Percentiles rank a stretch among this genome's conserved stretches.
These are phyloP conservation scores for Globisporangium middletonii DNA, from an alignment of 352 stramenopile species.

Conservation along the genomic window DNA sequence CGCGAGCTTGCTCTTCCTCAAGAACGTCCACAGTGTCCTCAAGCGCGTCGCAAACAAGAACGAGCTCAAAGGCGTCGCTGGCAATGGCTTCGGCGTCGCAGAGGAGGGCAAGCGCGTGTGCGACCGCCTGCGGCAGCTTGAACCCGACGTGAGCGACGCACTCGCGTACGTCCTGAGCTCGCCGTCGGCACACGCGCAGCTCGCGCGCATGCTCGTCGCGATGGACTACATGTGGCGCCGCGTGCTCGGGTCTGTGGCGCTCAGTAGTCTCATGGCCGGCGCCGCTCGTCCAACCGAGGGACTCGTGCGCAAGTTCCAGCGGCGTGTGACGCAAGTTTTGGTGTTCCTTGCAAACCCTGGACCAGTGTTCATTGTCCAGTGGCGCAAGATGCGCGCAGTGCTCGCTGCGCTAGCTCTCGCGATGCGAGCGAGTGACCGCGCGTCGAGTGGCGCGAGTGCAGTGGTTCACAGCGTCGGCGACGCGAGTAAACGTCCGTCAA, in stretches of 20 bases:
- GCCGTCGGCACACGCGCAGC: slow-evolving; percentile 13
- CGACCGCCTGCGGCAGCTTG: slow-evolving; percentile 18
- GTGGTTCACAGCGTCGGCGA: not conserved
- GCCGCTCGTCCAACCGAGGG: slow-evolving; percentile 13
- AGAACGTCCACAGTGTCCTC: slow-evolving; percentile 35
- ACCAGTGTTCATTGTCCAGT: slow-evolving; percentile 11
- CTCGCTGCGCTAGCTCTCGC: not conserved
- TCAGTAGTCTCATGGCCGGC: slow-evolving; percentile 26
- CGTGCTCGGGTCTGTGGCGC: slow-evolving; percentile 16
- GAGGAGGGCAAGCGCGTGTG: slow-evolving; percentile 26
- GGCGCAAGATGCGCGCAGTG: slow-evolving; percentile 11
- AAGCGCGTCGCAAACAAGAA: slow-evolving; percentile 37
- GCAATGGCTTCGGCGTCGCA: slow-evolving; percentile 26
- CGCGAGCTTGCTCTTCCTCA: slow-evolving; percentile 28
- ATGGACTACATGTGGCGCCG: slow-evolving; percentile 42
- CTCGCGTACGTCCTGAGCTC: slow-evolving; percentile 18
- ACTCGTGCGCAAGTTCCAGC: slow-evolving; percentile 15
- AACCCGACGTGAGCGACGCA: slow-evolving; percentile 14
- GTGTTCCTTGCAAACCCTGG: slow-evolving; percentile 11
- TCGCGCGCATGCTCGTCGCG: slow-evolving; percentile 26
- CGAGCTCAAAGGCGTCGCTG: slow-evolving; percentile 35
- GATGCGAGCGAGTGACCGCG: not conserved
- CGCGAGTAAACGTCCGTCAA: not conserved
- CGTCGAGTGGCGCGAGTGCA: not conserved
- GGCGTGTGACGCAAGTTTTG: slow-evolving; percentile 3